Evolutionary conservation across 148 eudicot genomes (phyloP), one percentile per base, ranked within the genome.

Genomic region (Beta vulgaris): DNA sequence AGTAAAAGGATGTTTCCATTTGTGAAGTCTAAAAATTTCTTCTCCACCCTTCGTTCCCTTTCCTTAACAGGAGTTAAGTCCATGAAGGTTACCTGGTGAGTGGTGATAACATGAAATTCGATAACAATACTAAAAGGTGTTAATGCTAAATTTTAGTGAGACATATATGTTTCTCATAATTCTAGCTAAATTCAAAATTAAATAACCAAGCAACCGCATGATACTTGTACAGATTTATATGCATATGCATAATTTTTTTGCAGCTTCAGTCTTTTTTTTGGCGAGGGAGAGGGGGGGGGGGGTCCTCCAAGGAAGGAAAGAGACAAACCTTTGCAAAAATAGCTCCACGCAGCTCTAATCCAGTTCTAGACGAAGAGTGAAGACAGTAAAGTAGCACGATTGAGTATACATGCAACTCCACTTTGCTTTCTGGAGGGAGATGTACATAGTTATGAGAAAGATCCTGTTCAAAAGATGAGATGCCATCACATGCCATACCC

Each of bases 361-460:
- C 73, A 53, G 89, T 80, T 35, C 82, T 68, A 79, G 58, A 82
- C 68, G 74, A 85, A 60, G 75, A 58, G 77, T 81, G 81, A 78
- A 95, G 89, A 82, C 98, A 95, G 77, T 82, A 76, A 69, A 90
- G 66, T 76, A 95, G 81, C 79, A 90, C 84, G 26, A 88, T 77
- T 74, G 98, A 84, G 77, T 86, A 87, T 43, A 95, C 87, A 79
- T 91, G 91, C 57, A 87, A 76, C 86, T 90, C 93, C 86, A 95
- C 73, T 85, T 89, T 95, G 71, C 65, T 80, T 34, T 86, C 91
- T 39, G 84, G 80, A 65, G 86, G 83, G 60, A 92, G 87, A 44
- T 86, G 79, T 60, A 51, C 81, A 80, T 95, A 92, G 66, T 89
- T 83, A 84, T 92, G 91, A 77, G 84, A 85, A 76, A 92, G 98